phyloP scores from a whole-genome alignment of 805 yeast genomes.

The Nematodospora valgi region DNA sequence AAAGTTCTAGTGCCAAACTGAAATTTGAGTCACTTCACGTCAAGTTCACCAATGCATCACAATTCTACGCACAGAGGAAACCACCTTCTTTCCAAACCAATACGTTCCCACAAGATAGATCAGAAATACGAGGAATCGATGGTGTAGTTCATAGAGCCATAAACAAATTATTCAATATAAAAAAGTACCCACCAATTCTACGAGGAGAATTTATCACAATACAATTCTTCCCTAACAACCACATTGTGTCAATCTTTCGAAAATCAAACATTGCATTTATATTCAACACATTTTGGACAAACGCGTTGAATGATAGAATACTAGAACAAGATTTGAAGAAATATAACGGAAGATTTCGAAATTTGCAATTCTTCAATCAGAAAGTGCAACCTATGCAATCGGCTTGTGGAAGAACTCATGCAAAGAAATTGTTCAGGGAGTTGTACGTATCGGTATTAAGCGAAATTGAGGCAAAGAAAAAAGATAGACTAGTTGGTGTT shows the following conservation, averaged over 20 bases:
- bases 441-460: slow-evolving; percentile 15
- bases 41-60: too few relatives aligned
- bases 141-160: too few relatives aligned
- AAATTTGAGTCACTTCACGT: too few relatives aligned
- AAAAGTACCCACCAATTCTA: too few relatives aligned
- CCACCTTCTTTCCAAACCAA: too few relatives aligned
- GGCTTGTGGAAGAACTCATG: slow-evolving; percentile 27
- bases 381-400: slow-evolving; percentile 28
- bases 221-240: slow-evolving; percentile 28
- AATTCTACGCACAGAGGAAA: too few relatives aligned
- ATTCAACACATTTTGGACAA: slow-evolving; percentile 27
- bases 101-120: too few relatives aligned
- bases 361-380: slow-evolving; percentile 19
- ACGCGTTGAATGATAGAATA: slow-evolving; percentile 21
- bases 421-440: slow-evolving; percentile 20
- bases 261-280: slow-evolving; percentile 38
- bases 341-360: slow-evolving; percentile 28
- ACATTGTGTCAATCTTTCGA: slow-evolving; percentile 24
- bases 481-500: slow-evolving; percentile 19
- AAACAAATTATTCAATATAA: too few relatives aligned
- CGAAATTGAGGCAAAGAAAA: not conserved
- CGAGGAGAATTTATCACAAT: slow-evolving; percentile 21
- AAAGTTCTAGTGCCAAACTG: too few relatives aligned
- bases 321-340: slow-evolving; percentile 17
- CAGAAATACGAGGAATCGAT: too few relatives aligned